These are phyloP conservation scores for Talaromyces marneffei DNA, from an alignment of 2,329 filamentous ascomycete species.

Conservation along the genomic window DNA sequence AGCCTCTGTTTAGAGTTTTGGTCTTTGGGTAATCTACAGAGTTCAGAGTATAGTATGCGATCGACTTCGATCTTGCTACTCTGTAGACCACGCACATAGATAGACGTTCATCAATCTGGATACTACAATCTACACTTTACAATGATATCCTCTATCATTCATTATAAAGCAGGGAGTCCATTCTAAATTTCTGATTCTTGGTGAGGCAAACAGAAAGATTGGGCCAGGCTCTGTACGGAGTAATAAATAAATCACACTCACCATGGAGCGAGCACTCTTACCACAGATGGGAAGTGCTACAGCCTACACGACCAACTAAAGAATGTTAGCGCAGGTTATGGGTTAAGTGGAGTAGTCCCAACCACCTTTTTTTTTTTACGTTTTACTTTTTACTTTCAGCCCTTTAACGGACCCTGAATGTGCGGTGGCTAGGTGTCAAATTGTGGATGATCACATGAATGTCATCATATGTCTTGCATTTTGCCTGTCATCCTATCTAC, in stretches of 20 bases:
- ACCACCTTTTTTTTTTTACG: too few species aligned
- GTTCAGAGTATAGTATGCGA: too few species aligned
- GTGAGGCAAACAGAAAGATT: neutral
- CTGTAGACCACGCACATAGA: neutral
- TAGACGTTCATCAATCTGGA: neutral
- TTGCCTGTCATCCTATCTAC: neutral
- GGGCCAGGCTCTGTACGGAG: neutral
- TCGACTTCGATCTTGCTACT: neutral
- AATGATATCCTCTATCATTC: too few species aligned
- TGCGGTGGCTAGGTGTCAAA: too few species aligned
- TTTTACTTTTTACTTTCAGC: neutral
- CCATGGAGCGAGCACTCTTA: neutral
- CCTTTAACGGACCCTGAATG: too few species aligned
- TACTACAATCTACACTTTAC: neutral
- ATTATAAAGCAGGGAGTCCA: too few species aligned
- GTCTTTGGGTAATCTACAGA: neutral
- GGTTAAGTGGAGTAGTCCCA: neutral
- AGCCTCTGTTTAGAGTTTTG: neutral
- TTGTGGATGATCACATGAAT: neutral
- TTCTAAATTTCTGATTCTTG: neutral
- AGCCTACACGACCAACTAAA: neutral
- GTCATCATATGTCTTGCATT: conserved; percentile 7
- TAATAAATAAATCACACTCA: neutral
- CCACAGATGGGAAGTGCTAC: neutral
- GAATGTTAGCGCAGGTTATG: neutral